Conservation (phyloP, 441 rosid genomes). For the Pelargonium fulgidum region DNA sequence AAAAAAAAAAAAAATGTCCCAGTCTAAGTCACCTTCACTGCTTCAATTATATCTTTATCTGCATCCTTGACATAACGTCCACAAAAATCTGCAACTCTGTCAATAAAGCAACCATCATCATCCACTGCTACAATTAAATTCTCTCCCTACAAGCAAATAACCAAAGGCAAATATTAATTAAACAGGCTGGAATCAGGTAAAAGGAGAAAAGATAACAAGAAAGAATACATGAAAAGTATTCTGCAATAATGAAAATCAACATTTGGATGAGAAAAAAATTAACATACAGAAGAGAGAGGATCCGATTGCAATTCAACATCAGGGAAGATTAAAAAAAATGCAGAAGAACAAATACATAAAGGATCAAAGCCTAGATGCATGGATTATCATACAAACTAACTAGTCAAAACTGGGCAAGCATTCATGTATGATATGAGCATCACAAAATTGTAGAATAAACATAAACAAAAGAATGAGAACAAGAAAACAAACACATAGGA, state of each 20-base stretch:
- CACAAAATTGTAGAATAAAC: no score
- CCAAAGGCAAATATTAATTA: constrained; percentile 12
- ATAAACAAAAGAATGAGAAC: not conserved
- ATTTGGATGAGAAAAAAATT: constrained; percentile 1
- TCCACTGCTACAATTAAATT: constrained; percentile 83
- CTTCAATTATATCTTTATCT: constrained; percentile 82
- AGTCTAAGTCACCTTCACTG: constrained; percentile 56
- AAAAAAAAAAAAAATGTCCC: no score
- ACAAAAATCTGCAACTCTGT: constrained; percentile 62
- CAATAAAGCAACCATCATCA: constrained; percentile 88
- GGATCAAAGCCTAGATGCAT: no score
- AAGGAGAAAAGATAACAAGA: not conserved
- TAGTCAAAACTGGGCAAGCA: no score
- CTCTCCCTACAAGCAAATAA: constrained; percentile 51
- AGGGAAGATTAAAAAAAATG: no score
- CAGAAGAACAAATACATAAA: no score
- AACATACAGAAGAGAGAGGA: not conserved
- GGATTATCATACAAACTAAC: no score
- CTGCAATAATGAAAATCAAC: not conserved
- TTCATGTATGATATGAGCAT: not conserved
- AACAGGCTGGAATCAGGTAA: not conserved
- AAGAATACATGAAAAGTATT: not conserved
- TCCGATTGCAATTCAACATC: no score
- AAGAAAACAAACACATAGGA: not conserved
- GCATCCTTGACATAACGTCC: constrained; percentile 90